Evolutionary conservation across 352 stramenopile species (phyloP).

Genomic region (Phytopythium kandeliae): DNA sequence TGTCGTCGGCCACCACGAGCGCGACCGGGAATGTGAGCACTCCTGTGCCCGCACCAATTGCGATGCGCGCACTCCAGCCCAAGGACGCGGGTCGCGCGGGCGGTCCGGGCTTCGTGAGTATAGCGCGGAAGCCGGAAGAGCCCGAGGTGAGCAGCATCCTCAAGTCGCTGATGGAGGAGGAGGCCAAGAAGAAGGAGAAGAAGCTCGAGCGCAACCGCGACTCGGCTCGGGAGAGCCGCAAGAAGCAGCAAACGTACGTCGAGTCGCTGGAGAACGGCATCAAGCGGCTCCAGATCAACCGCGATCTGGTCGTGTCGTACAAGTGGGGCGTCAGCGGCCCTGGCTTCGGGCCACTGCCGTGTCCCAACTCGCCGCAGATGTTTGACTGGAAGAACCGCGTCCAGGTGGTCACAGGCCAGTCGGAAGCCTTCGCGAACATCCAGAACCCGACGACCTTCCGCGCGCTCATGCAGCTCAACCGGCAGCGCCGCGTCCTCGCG

Average conservation of each 20-base stretch:
- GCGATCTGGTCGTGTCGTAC: conserved; percentile 65
- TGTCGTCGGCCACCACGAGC: conserved; percentile 10
- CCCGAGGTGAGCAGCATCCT: conserved; percentile 81
- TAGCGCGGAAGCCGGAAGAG: conserved; percentile 76
- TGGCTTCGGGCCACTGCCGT: conserved; percentile 32
- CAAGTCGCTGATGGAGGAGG: conserved; percentile 84
- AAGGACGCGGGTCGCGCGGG: conserved; percentile 25
- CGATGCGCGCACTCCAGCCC: conserved; percentile 24
- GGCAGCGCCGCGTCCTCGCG: conserved; percentile 55
- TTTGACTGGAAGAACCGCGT: conserved; percentile 61
- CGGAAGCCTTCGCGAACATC: conserved; percentile 59
- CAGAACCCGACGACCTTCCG: conserved; percentile 67
- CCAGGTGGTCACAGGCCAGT: conserved; percentile 55
- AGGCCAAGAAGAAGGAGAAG: conserved; percentile 87
- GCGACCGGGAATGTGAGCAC: neutral
- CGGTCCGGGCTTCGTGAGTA: conserved; percentile 59
- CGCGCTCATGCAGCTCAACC: conserved; percentile 65
- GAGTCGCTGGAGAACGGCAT: conserved; percentile 84
- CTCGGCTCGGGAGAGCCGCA: conserved; percentile 75
- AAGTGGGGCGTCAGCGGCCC: conserved; percentile 60
- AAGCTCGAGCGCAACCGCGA: conserved; percentile 87
- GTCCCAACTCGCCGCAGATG: conserved; percentile 43
- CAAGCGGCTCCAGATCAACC: conserved; percentile 81
- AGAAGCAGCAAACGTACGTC: conserved; percentile 87
- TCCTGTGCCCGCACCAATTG: neutral